A percentile compares a stretch with the other conserved stretches of the same genome.
These are phyloP conservation scores for Saccharomycopsis javanensis DNA, from an alignment of 805 yeast genomes.

Conservation along the genomic window DNA sequence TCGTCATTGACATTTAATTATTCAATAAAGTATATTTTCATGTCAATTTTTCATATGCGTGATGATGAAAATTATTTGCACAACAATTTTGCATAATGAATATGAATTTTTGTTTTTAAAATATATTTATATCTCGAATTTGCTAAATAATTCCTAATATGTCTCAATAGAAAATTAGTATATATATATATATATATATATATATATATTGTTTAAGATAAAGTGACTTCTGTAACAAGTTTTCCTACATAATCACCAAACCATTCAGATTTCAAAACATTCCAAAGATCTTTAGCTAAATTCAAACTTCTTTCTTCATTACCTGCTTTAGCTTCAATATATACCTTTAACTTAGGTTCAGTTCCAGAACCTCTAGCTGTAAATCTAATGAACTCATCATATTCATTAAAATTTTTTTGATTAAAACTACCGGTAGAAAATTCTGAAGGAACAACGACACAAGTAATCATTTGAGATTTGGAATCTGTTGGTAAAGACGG, in stretches of 20 bases:
- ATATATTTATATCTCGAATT: too few species aligned
- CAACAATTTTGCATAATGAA: not conserved
- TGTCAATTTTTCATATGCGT: not conserved
- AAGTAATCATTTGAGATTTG: slow-evolving; percentile 81
- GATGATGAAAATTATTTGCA: not conserved
- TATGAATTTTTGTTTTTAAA: too few species aligned
- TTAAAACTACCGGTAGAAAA: slow-evolving; percentile 16
- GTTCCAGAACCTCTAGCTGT: slow-evolving; percentile 95
- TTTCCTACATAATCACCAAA: slow-evolving; percentile 27
- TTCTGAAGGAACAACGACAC: slow-evolving; percentile 27
- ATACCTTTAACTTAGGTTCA: slow-evolving; percentile 88
- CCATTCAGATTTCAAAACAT: slow-evolving; percentile 48
- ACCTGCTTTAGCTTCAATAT: slow-evolving; percentile 64
- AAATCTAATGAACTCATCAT: slow-evolving; percentile 44
- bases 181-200: not conserved
- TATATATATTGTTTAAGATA: not conserved
- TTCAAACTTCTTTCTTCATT: slow-evolving; percentile 37
- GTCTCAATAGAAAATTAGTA: not conserved
- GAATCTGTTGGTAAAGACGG: slow-evolving; percentile 68
- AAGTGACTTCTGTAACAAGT: not conserved
- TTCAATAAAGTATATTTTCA: not conserved
- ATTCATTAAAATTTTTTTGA: slow-evolving; percentile 19
- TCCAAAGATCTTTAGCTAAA: slow-evolving; percentile 63
- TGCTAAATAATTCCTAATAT: too few species aligned
- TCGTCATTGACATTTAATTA: too few species aligned